phyloP scores from a whole-genome alignment of 2,329 filamentous ascomycete genomes.

The Fusarium sp. region DNA sequence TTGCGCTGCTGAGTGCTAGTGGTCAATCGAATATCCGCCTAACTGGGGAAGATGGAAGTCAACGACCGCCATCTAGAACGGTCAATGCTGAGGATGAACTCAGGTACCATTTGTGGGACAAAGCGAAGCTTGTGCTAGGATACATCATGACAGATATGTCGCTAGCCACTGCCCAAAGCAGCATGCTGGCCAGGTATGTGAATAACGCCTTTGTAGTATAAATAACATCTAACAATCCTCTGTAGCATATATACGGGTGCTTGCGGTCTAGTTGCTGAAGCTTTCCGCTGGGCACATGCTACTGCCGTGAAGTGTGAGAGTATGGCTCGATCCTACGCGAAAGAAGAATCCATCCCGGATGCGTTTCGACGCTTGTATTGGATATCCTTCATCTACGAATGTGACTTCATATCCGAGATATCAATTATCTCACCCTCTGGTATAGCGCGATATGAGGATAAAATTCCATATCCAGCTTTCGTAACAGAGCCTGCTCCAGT shows the following conservation, averaged over 20 bases:
- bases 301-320: slow-evolving; percentile 46
- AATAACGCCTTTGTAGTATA: too few species aligned
- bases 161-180: slow-evolving; percentile 42
- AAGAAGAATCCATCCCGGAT: slow-evolving; percentile 19
- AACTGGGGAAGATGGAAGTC: too few species aligned
- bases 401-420: slow-evolving; percentile 48
- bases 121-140: slow-evolving; percentile 40
- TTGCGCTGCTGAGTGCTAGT: neutral
- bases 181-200: slow-evolving; percentile 48
- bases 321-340: slow-evolving; percentile 28
- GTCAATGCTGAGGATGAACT: neutral
- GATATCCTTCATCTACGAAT: slow-evolving; percentile 47
- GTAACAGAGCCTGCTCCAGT: fast-evolving
- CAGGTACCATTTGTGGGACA: slow-evolving; percentile 32
- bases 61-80: too few species aligned
- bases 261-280: slow-evolving; percentile 37
- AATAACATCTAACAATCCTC: neutral
- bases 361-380: slow-evolving; percentile 45
- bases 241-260: slow-evolving; percentile 44
- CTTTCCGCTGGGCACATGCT: slow-evolving; percentile 43
- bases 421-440: slow-evolving; percentile 45
- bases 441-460: slow-evolving; percentile 46
- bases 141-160: slow-evolving; percentile 35
- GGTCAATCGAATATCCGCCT: neutral
- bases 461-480: slow-evolving; percentile 26